These are phyloP conservation scores for Passalora sequoiae DNA, from an alignment of 2,329 filamentous ascomycete genomes.

Conservation along the genomic window DNA sequence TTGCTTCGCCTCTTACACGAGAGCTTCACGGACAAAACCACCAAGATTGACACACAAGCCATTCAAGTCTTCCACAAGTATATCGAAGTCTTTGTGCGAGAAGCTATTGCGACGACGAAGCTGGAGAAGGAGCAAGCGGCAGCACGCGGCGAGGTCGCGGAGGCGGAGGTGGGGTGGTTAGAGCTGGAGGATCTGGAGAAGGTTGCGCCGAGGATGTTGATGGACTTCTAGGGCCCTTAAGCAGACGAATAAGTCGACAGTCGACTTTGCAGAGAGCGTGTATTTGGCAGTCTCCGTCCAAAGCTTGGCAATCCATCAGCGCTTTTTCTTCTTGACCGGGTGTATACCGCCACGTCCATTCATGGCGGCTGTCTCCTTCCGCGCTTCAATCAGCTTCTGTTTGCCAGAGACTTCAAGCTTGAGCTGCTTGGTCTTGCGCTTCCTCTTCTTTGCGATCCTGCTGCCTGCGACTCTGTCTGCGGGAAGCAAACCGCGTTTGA, in stretches of 20 bases:
- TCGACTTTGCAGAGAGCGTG: background rate
- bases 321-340: slow-evolving; percentile 11
- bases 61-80: slow-evolving; percentile 75
- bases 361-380: slow-evolving; percentile 7
- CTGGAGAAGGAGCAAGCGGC: slow-evolving; percentile 56
- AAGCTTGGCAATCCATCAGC: too few species aligned
- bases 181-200: slow-evolving; percentile 87
- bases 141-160: slow-evolving; percentile 30
- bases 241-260: too few species aligned
- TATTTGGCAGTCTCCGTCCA: background rate
- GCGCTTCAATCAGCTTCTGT: slow-evolving; percentile 18
- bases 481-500: slow-evolving; percentile 13
- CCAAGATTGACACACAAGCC: slow-evolving; percentile 70
- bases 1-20: slow-evolving; percentile 73
- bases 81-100: slow-evolving; percentile 83
- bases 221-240: too few species aligned
- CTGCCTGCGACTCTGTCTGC: slow-evolving; percentile 12
- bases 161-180: slow-evolving; percentile 37
- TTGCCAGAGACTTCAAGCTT: slow-evolving; percentile 13
- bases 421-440: slow-evolving; percentile 8
- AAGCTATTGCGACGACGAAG: slow-evolving; percentile 75
- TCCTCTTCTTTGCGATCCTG: slow-evolving; percentile 12
- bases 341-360: slow-evolving; percentile 1
- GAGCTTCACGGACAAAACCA: slow-evolving; percentile 66
- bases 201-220: slow-evolving; percentile 72